These are phyloP conservation scores for Penicillium sp. DNA, from an alignment of 2,329 filamentous ascomycete genomes.

Conservation along the genomic window DNA sequence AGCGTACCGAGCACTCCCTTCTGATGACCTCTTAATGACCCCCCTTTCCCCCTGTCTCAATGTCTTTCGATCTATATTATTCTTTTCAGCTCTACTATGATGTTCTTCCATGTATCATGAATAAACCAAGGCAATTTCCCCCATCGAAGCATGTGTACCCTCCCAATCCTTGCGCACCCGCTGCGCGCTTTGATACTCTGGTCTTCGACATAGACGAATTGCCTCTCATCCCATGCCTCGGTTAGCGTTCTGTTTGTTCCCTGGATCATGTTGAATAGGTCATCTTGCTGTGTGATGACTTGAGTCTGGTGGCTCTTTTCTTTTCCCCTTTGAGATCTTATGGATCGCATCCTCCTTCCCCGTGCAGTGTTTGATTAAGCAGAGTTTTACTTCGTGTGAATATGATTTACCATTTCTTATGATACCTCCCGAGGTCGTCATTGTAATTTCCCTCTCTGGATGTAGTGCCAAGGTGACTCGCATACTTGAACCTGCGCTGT, in stretches of 20 bases:
- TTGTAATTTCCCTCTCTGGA: too few relatives aligned
- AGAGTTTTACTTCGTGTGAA: slow-evolving; percentile 24
- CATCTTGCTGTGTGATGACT: slow-evolving; percentile 3
- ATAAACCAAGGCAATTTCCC: slow-evolving; percentile 8
- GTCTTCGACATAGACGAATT: slow-evolving; percentile 25
- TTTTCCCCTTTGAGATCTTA: neutral
- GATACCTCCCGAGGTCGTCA: too few relatives aligned
- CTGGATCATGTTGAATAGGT: neutral
- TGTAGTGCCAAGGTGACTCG: too few relatives aligned
- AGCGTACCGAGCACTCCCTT: slow-evolving; percentile 51
- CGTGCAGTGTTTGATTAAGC: slow-evolving; percentile 18
- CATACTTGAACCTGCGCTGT: too few relatives aligned
- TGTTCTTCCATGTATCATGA: slow-evolving; percentile 15
- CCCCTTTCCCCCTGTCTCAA: slow-evolving; percentile 6
- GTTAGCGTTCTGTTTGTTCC: slow-evolving; percentile 11
- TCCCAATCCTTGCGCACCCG: slow-evolving; percentile 1
- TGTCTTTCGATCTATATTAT: slow-evolving; percentile 3
- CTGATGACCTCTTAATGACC: slow-evolving; percentile 31
- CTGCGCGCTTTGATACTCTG: slow-evolving; percentile 10
- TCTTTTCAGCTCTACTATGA: neutral
- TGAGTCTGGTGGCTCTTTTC: neutral
- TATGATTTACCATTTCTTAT: slow-evolving; percentile 17
- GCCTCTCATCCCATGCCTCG: slow-evolving; percentile 6
- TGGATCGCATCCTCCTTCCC: slow-evolving; percentile 1
- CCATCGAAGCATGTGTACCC: neutral